Base-by-base conservation (phyloP, 2,329 filamentous ascomycete species). In the Fusarium veterinarium region DNA sequence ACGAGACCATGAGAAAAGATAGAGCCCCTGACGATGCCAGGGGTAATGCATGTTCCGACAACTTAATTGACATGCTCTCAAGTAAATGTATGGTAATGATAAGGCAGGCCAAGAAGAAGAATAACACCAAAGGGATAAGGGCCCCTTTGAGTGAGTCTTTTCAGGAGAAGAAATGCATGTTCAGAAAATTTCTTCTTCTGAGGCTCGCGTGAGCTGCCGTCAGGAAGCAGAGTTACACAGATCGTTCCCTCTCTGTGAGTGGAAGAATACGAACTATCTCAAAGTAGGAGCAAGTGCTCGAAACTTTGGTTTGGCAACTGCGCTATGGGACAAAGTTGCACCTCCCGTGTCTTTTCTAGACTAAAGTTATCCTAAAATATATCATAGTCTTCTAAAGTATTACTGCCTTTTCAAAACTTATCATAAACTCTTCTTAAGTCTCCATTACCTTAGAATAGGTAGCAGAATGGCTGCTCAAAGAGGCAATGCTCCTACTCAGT, bases 71-170 rank as follows among this genome's bases (percentile, higher is more conserved):
- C 53, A 69, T 33, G 51, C 65, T 69, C 45, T 69, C 66, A 69
- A 49, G 66, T 69, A 64, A 69, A 58, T 71, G 40, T 71, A 65
- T 73, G 52, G 38, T 65, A 64, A 71, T 61, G 57, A 73, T 60
- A 73, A 64, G 35, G 44, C 44, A 62, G 40, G 61, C 55, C 55
- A 66, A 60, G 67, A 60, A 28, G 37, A 58, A 17, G 49, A 60
- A 70, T 30, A 66, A 49, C 28, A 55, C 20, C 44, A 49, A 52
- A 45, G 33, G 19, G 51, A 23, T 44, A 25, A 42, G 61, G 46
- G 46, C 38, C 45, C 23, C 23, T 38, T 53, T 33, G 46, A 51
- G 35, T 64, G 41, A 62, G 33, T 13, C 28, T 31, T 60, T 23
- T 48, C 13, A 33, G 23, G 17, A 23, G 49, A 46, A 28, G 13